Evolutionary conservation across 2,329 filamentous ascomycete species (phyloP).

Genomic region (Cytospora chrysosperma): DNA sequence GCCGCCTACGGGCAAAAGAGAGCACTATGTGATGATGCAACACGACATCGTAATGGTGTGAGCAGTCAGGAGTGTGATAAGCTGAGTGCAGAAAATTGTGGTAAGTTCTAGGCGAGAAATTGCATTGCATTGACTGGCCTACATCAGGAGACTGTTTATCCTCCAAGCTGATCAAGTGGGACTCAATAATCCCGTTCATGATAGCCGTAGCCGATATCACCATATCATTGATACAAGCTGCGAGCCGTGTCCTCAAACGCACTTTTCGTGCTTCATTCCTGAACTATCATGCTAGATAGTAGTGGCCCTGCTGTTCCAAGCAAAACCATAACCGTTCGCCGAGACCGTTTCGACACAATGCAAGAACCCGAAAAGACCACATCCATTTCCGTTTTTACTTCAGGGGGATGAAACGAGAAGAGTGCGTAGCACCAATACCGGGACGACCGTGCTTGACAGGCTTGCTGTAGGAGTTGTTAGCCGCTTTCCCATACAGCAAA

Average conservation of each 20-base stretch:
- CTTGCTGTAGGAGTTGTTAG: conserved; percentile 70
- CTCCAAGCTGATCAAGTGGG: background rate
- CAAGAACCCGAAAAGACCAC: conserved; percentile 51
- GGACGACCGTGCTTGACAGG: conserved; percentile 99
- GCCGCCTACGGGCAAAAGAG: background rate
- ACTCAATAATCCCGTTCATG: background rate
- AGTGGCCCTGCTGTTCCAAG: conserved; percentile 43
- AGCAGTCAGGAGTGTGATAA: background rate
- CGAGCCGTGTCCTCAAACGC: conserved; percentile 15
- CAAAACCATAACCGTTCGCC: conserved; percentile 59
- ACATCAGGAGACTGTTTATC: background rate
- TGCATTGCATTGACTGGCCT: background rate
- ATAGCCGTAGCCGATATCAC: background rate
- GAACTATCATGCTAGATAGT: conserved; percentile 47
- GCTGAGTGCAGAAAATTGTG: background rate
- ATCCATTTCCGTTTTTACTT: conserved; percentile 67
- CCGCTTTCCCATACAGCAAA: conserved; percentile 11
- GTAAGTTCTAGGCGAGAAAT: background rate
- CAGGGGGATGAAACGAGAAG: conserved; percentile 99
- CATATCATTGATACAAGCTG: conserved; percentile 25
- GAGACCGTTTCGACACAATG: conserved; percentile 53
- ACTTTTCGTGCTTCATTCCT: conserved; percentile 38
- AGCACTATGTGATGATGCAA: background rate
- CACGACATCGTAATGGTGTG: background rate
- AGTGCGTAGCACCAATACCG: conserved; percentile 99